A percentile compares a stretch with the other conserved stretches of the same genome.
phyloP scores from a whole-genome alignment of 768 basidiomycete species.

The Boletus rex-veris region DNA sequence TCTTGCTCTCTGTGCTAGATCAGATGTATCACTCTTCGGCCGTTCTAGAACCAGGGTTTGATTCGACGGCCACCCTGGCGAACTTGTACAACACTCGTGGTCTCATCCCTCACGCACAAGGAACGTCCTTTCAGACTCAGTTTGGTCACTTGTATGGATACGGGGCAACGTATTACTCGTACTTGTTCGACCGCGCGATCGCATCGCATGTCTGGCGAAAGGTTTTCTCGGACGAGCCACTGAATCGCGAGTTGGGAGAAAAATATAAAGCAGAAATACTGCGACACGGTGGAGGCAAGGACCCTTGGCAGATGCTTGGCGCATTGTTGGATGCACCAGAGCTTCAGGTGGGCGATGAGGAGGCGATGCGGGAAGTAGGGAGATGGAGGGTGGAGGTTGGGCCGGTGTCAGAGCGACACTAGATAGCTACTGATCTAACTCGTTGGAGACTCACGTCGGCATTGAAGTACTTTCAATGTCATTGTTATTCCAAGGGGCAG shows the following conservation, averaged over 20 bases:
- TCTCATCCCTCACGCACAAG: constrained; percentile 76
- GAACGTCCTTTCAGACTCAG: constrained; percentile 92
- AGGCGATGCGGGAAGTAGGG: constrained; percentile 89
- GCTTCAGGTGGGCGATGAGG: constrained; percentile 67
- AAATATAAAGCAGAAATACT: constrained; percentile 75
- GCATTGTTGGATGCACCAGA: constrained; percentile 59
- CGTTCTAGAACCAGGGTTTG: constrained; percentile 53
- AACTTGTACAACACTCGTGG: constrained; percentile 65
- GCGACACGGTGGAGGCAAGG: constrained; percentile 80
- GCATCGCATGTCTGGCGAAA: constrained; percentile 86
- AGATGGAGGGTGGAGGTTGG: constrained; percentile 84
- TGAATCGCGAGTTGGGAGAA: constrained; percentile 75
- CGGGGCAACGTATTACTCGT: constrained; percentile 97
- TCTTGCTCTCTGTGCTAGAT: constrained; percentile 84
- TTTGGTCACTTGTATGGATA: constrained; percentile 96
- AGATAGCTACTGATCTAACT: constrained; percentile 7
- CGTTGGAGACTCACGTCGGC: too few relatives aligned
- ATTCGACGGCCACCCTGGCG: constrained; percentile 67
- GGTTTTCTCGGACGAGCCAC: constrained; percentile 65
- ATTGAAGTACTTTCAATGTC: background rate
- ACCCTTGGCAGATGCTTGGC: constrained; percentile 93
- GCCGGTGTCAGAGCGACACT: constrained; percentile 59
- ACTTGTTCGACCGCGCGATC: constrained; percentile 94
- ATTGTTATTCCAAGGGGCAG: background rate
- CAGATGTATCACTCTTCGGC: constrained; percentile 83